phyloP scores from a whole-genome alignment of 306 rosid genomes.

The Crotalaria pallida region DNA sequence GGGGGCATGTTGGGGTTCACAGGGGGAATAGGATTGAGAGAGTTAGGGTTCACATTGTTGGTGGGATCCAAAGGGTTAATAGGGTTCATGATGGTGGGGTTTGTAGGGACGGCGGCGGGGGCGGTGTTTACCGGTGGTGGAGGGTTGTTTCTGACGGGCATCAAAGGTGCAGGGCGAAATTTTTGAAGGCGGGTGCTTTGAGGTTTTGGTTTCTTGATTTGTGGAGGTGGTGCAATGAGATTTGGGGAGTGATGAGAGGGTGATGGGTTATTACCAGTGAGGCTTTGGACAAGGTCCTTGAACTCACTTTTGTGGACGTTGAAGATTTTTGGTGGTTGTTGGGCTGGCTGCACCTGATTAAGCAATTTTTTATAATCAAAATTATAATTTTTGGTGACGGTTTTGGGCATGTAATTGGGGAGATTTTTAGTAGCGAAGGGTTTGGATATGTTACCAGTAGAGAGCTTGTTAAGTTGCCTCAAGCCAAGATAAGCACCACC shows the following conservation, averaged over 20 bases:
- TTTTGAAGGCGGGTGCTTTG: conserved; percentile 66
- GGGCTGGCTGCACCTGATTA: not conserved
- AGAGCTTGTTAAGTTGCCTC: conserved; percentile 54
- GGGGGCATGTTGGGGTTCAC: too few relatives aligned
- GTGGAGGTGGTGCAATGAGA: conserved; percentile 30
- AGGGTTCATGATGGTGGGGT: not conserved
- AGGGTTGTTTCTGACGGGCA: conserved; percentile 44
- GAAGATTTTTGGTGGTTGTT: conserved; percentile 73
- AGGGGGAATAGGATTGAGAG: too few relatives aligned
- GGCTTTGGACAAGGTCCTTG: conserved; percentile 75
- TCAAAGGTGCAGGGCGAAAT: conserved; percentile 71
- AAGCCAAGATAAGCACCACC: too few relatives aligned
- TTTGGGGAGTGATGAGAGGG: too few relatives aligned
- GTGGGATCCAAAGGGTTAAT: too few relatives aligned
- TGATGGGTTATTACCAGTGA: conserved; percentile 13
- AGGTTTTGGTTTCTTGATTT: conserved; percentile 53
- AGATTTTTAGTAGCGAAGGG: conserved; percentile 41
- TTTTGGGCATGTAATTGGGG: too few relatives aligned
- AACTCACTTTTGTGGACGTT: conserved; percentile 69
- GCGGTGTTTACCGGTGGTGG: conserved; percentile 29
- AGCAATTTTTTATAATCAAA: conserved; percentile 1
- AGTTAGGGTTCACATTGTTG: too few relatives aligned
- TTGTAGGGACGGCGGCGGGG: not conserved
- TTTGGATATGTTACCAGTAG: conserved; percentile 68
- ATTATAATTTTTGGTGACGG: not conserved